Evolutionary conservation across 768 basidiomycete genomes (phyloP), one percentile per base, ranked within the genome.

Genomic region (Cystobasidium onofrii): DNA sequence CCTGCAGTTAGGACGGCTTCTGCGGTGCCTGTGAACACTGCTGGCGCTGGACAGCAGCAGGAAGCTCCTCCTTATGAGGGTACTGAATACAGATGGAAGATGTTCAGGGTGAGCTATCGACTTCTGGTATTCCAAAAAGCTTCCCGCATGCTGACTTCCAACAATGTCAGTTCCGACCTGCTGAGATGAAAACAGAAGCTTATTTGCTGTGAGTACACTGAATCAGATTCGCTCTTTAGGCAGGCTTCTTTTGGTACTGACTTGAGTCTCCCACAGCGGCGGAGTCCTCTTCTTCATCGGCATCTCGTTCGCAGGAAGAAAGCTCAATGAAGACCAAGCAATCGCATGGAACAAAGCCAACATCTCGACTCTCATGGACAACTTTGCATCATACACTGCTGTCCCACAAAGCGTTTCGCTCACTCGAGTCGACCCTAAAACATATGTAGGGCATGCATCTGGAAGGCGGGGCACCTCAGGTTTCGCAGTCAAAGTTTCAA

Each of bases 381-480:
- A 71, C 18, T 71, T 71, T 34, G 33, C 69, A 6, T 71, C 69
- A 6, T 71, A 55, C 69, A 27, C 44, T 18, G 44, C 54, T 12
- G 54, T 33, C 15, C 69, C 69, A 2, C 9, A 36, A 17, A 57
- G 27, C n/a, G 69, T 55, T 7, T 55, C 69, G 18, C 54, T 71
- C 41, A 60, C 55, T 20, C 69, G 69, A 60, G 54, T 60, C 33
- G 54, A 71, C 25, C 54, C 54, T 15, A 18, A 10, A 10, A 71
- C 69, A 20, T 71, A 60, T 36, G 54, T 71, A 46, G 69, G 54
- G 20, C 36, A 67, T 25, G 69, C 29, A 7, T 71, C 69, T 9
- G 69, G 69, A 1, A 23, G 69, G n/a, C 52, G 69, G 4, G 69
- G 69, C 9, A 71, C 69, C 20, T 34, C 50, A 15, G 69, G 69